phyloP scores from a whole-genome alignment of 805 yeast genomes.

The Kodamaea jinghongensis region DNA sequence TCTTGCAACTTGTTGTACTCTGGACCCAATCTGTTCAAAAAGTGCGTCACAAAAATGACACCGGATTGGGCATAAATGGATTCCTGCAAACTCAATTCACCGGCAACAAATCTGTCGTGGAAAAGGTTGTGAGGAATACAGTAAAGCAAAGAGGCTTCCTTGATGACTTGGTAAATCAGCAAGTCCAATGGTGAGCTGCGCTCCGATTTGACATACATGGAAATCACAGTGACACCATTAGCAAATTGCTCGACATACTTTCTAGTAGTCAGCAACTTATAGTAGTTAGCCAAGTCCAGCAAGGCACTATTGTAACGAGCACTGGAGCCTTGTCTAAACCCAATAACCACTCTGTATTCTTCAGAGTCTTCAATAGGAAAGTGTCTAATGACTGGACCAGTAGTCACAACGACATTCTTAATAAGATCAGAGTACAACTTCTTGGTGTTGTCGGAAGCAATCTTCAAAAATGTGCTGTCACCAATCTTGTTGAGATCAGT shows the following conservation, averaged over 20 bases:
- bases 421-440: conserved; percentile 71
- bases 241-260: conserved; percentile 93
- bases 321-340: conserved; percentile 79
- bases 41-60: conserved; percentile 88
- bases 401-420: conserved; percentile 61
- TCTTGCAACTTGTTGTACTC: conserved; percentile 72
- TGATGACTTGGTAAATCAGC: conserved; percentile 83
- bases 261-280: conserved; percentile 78
- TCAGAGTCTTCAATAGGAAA: conserved; percentile 74
- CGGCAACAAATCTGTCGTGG: conserved; percentile 65
- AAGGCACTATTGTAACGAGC: conserved; percentile 86
- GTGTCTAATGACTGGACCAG: conserved; percentile 92
- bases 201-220: conserved; percentile 72
- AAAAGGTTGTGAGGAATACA: conserved; percentile 87
- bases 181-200: conserved; percentile 56
- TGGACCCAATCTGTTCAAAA: conserved; percentile 89
- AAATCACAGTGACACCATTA: conserved; percentile 81
- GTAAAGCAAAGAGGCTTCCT: conserved; percentile 89
- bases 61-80: conserved; percentile 93
- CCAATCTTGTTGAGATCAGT: conserved; percentile 66
- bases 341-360: conserved; percentile 86
- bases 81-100: conserved; percentile 89
- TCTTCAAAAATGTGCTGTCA: conserved; percentile 72
- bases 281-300: conserved; percentile 82
- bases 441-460: conserved; percentile 79